phyloP scores from a whole-genome alignment of 2,329 filamentous ascomycete species.

The Colletotrichum sp. region DNA sequence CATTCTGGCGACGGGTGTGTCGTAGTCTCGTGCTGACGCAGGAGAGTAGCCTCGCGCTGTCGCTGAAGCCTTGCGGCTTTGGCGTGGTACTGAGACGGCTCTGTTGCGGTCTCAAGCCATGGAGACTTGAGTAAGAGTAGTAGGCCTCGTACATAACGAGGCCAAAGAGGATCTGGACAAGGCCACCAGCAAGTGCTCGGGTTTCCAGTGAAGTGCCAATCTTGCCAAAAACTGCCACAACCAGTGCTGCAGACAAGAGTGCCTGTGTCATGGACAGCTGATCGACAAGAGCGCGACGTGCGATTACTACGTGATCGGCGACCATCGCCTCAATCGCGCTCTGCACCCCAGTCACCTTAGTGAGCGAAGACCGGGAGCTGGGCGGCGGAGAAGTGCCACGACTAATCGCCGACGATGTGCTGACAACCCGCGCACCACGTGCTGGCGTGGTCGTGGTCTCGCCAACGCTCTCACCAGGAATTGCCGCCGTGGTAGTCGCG shows the following conservation, averaged over 20 bases:
- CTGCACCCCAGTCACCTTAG: neutral
- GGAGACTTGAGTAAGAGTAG: neutral
- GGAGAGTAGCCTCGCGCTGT: constrained; percentile 15
- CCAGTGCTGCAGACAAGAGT: neutral
- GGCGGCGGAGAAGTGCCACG: neutral
- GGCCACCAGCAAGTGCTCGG: neutral
- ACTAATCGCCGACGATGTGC: neutral
- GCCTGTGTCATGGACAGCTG: neutral
- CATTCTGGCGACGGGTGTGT: constrained; percentile 4
- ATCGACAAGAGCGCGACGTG: neutral
- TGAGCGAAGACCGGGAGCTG: neutral
- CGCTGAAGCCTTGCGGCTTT: constrained; percentile 10
- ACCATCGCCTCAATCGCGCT: neutral
- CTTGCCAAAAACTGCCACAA: neutral
- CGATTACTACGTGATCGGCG: neutral
- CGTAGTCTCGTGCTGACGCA: constrained; percentile 15
- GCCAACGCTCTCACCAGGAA: neutral
- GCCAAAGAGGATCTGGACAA: constrained; percentile 2
- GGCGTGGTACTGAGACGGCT: constrained; percentile 14
- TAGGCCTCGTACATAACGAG: neutral
- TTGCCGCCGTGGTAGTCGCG: neutral
- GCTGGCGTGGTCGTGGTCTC: neutral
- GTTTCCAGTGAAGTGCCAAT: neutral
- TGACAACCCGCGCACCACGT: neutral
- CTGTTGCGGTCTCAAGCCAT: constrained; percentile 19